Conservation (phyloP, 495 filamentous ascomycete genomes). For the Trichoderma erinaceum region DNA sequence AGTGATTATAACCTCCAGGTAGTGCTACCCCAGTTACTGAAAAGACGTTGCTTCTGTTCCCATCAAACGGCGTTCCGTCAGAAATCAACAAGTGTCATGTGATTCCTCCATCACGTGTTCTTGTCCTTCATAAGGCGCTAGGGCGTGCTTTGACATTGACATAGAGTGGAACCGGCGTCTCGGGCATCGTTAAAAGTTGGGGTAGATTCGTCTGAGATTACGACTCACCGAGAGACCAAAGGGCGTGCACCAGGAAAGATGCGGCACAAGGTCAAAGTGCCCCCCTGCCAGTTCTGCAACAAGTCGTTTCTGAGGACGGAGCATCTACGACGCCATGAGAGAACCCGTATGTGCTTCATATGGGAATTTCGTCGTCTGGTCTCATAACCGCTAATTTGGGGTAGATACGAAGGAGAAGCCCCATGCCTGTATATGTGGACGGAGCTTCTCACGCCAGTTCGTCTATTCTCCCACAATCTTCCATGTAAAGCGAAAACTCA, state of each 20-base stretch:
- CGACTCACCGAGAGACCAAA: background rate
- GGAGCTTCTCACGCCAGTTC: background rate
- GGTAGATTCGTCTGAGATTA: background rate
- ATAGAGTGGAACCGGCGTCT: background rate
- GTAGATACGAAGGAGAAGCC: constrained; percentile 11
- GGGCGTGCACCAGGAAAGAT: background rate
- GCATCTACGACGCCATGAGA: constrained; percentile 16
- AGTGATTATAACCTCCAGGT: no score
- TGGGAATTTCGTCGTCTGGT: background rate
- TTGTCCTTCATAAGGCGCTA: background rate
- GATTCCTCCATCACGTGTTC: background rate
- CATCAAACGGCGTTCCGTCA: no score
- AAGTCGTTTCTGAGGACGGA: background rate
- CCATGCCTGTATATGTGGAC: constrained; percentile 1
- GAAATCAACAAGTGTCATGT: background rate
- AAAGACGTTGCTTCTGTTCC: no score
- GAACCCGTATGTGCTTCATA: constrained; percentile 12
- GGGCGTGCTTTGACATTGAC: background rate
- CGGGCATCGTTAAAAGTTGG: background rate
- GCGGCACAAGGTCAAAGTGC: constrained; percentile 7
- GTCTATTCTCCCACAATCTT: background rate
- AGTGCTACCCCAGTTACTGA: no score
- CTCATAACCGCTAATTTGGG: background rate
- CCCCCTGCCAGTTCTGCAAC: background rate
- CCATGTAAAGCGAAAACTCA: background rate